A percentile compares a stretch with the other conserved stretches of the same genome.
phyloP scores from a whole-genome alignment of 2,329 filamentous ascomycete species.

The Colletotrichum sp. region DNA sequence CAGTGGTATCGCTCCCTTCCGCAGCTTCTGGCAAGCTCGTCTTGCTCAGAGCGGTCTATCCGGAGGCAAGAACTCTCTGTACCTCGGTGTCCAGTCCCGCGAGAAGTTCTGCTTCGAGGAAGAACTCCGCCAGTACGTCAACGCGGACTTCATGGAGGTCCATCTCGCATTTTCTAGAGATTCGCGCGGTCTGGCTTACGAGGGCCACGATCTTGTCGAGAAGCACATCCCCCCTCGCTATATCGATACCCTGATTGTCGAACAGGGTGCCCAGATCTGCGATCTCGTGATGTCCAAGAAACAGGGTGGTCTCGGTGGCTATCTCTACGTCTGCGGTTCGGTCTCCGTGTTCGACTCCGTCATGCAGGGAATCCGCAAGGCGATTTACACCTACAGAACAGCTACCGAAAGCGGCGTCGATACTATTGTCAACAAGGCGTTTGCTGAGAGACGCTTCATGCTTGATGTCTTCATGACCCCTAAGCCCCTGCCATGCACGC shows the following conservation, averaged over 20 bases:
- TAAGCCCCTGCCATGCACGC: conserved; percentile 54
- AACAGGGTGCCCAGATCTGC: conserved; percentile 55
- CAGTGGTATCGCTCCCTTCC: conserved; percentile 58
- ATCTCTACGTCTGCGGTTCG: conserved; percentile 30
- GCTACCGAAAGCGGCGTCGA: conserved; percentile 57
- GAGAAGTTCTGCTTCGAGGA: conserved; percentile 58
- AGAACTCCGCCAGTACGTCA: conserved; percentile 50
- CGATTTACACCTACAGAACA: conserved; percentile 57
- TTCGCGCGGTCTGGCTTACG: conserved; percentile 49
- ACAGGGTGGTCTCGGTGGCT: conserved; percentile 48
- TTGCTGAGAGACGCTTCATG: conserved; percentile 62
- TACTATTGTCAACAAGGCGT: conserved; percentile 54
- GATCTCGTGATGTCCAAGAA: conserved; percentile 63
- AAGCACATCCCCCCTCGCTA: conserved; percentile 54
- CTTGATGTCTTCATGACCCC: conserved; percentile 63
- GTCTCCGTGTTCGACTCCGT: conserved; percentile 54
- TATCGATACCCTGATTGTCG: conserved; percentile 55
- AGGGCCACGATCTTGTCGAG: conserved; percentile 52
- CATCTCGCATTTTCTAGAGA: conserved; percentile 59
- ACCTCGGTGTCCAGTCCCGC: conserved; percentile 56
- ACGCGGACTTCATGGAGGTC: conserved; percentile 54
- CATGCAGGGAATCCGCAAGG: conserved; percentile 59
- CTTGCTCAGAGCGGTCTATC: conserved; percentile 32
- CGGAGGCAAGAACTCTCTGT: conserved; percentile 52
- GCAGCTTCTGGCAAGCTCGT: conserved; percentile 58